Evolutionary conservation across 306 rosid species (phyloP), one percentile per base, ranked within the genome.

Genomic region (Fragaria ananassa): DNA sequence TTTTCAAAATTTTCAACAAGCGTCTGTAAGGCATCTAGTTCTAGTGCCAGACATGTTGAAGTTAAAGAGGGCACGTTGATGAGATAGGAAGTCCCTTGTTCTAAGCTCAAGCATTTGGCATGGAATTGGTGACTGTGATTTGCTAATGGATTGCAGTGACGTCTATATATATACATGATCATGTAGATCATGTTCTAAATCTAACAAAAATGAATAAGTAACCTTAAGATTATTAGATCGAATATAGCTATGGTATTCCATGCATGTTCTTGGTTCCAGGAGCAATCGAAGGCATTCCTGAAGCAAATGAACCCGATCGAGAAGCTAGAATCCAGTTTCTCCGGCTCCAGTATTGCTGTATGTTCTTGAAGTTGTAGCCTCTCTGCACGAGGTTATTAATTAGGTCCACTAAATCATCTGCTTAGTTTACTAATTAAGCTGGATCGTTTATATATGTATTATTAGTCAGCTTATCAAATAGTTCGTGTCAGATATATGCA

Each of bases 291-390:
- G 41, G 77, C 56, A 14, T 4, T 11, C 29, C 19, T 57, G 53
- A 39, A 13, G 53, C 37, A 39, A 56, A 23, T n/a, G 7, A 51
- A 23, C 68, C 15, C 25, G 42, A 73, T 39, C 53, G 25, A 54
- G 76, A 56, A 72, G 47, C 70, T 63, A 64, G 27, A 65, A 65
- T 65, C 70, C 47, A 64, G 46, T 64, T 64, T 64, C 70, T 64
- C 69, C 70, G 70, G 46, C 70, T 64, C 46, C 70, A 37, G 37
- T 18, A 64, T 37, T 35, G 70, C 47, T 35, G 45, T 35, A 35
- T 15, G 46, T 35, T 34, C 12, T 34, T 35, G 69, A 25, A 64
- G 46, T 17, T 64, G 69, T 7, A 64, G 69, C 25, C 46, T 64
- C 10, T 0, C 25, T 64, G 27, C 47, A 64, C 70, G 47, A 64